Percentiles rank a stretch among this genome's conserved stretches.
Conservation (phyloP, 176 grass and related monocot genomes). For the Themeda triandra region DNA sequence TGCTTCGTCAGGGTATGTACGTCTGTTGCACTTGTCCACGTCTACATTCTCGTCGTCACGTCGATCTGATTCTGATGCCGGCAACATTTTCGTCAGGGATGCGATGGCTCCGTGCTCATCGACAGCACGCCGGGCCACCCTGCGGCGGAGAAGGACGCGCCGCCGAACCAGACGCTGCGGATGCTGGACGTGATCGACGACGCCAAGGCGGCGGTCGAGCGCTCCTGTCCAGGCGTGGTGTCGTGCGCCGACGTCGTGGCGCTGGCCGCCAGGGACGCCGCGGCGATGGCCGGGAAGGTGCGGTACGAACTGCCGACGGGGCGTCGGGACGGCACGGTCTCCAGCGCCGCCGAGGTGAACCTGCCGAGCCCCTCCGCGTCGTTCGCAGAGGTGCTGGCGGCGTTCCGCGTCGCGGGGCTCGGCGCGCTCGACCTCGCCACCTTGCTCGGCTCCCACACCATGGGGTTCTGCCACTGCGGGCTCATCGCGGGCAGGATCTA, state of each 20-base stretch:
- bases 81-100: not conserved
- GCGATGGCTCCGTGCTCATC: constrained; percentile 45
- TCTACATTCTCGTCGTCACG: not conserved
- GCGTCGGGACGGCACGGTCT: constrained; percentile 40
- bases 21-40: not conserved
- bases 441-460: constrained; percentile 41
- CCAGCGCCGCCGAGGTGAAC: constrained; percentile 28
- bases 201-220: constrained; percentile 37
- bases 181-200: constrained; percentile 48
- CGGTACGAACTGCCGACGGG: constrained; percentile 30
- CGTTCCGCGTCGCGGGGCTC: not conserved
- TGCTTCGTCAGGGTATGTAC: constrained; percentile 62
- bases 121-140: constrained; percentile 29
- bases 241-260: constrained; percentile 48
- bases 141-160: constrained; percentile 39
- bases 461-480: constrained; percentile 52
- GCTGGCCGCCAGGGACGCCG: constrained; percentile 36
- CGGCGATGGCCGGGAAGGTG: constrained; percentile 15
- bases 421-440: constrained; percentile 7
- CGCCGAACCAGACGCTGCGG: constrained; percentile 39
- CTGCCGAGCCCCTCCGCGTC: constrained; percentile 31
- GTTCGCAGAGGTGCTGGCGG: constrained; percentile 2
- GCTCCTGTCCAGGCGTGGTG: constrained; percentile 32
- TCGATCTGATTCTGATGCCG: not conserved
- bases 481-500: constrained; percentile 38